Conservation (phyloP, 768 basidiomycete species). For the Lanmaoa rubissima region DNA sequence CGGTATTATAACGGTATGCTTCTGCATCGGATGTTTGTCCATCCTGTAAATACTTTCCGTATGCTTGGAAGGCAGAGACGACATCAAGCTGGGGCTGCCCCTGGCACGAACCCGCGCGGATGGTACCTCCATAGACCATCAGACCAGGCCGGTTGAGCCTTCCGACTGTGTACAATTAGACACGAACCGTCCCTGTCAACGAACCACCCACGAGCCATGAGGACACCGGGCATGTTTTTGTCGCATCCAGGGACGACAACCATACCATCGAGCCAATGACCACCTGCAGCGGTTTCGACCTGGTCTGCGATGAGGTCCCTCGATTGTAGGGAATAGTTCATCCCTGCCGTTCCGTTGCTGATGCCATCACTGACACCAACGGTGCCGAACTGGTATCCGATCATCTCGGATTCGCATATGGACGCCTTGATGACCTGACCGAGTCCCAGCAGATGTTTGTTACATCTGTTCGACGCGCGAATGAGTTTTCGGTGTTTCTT, state of each 20-base stretch:
- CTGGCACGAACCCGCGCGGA: conserved; percentile 88
- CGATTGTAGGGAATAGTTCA: conserved; percentile 95
- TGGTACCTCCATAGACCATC: conserved; percentile 98
- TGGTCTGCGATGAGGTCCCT: conserved; percentile 97
- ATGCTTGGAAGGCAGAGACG: conserved; percentile 96
- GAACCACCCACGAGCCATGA: conserved; percentile 82
- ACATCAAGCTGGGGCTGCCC: conserved; percentile 88
- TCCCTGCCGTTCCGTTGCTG: conserved; percentile 94
- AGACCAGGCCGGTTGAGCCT: conserved; percentile 93
- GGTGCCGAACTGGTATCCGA: conserved; percentile 97
- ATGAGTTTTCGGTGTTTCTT: background rate
- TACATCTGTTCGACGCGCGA: conserved; percentile 62
- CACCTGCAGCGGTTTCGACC: conserved; percentile 93
- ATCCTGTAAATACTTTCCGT: conserved; percentile 91
- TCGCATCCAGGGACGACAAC: conserved; percentile 97
- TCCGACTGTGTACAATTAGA: conserved; percentile 58
- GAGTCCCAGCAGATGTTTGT: conserved; percentile 86
- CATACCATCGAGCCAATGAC: conserved; percentile 98
- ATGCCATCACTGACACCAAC: conserved; percentile 98
- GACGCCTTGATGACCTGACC: conserved; percentile 88
- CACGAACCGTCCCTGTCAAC: background rate
- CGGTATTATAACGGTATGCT: conserved; percentile 75
- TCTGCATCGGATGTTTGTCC: conserved; percentile 85
- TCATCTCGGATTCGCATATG: conserved; percentile 62
- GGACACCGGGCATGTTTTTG: conserved; percentile 99